Conservation (phyloP, 2,329 filamentous ascomycete species). For the Diaporthe sp. region DNA sequence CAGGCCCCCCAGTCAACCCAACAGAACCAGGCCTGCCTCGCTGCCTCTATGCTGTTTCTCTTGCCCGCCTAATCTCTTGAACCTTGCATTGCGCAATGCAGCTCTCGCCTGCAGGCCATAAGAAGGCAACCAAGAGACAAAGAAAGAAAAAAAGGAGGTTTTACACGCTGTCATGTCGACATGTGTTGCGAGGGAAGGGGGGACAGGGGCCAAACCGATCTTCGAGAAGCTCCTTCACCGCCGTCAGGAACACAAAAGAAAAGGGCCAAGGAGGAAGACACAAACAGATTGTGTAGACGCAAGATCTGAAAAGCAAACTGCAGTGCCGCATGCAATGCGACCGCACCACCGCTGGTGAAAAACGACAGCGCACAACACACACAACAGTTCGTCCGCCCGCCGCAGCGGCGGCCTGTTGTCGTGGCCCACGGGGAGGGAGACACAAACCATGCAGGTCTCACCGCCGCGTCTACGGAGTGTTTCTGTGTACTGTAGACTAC, state of each 20-base stretch:
- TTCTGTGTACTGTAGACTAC: neutral
- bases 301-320: slow-evolving; percentile 34
- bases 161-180: neutral
- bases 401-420: slow-evolving; percentile 11
- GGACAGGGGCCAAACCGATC: neutral
- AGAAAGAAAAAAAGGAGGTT: neutral
- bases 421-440: neutral
- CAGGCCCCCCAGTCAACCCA: neutral
- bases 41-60: slow-evolving; percentile 1
- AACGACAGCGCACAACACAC: slow-evolving; percentile 26
- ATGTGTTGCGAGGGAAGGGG: neutral
- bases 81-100: slow-evolving; percentile 10
- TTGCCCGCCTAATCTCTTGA: slow-evolving; percentile 6
- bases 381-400: slow-evolving; percentile 18
- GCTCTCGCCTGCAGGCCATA: neutral
- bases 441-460: slow-evolving; percentile 19
- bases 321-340: slow-evolving; percentile 4
- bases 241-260: slow-evolving; percentile 1
- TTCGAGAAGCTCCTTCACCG: slow-evolving; percentile 30
- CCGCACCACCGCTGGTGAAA: slow-evolving; percentile 30
- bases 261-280: neutral
- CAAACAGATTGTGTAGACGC: slow-evolving; percentile 4
- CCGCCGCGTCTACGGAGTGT: slow-evolving; percentile 4
- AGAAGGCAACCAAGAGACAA: neutral
- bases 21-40: neutral